These are phyloP conservation scores for Penicillium tannophilum DNA, from an alignment of 495 filamentous ascomycete species.

Conservation along the genomic window DNA sequence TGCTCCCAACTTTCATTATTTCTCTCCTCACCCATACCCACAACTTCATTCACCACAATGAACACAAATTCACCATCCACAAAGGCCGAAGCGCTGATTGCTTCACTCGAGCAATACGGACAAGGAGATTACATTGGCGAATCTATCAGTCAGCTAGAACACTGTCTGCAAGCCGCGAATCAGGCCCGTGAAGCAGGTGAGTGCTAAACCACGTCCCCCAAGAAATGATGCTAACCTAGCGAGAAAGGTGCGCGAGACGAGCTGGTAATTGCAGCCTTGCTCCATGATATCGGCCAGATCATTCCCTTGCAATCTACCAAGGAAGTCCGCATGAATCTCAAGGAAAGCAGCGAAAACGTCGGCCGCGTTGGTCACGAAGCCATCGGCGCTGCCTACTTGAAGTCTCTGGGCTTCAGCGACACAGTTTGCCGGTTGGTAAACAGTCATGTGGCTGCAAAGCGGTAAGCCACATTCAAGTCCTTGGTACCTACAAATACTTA, in stretches of 20 bases:
- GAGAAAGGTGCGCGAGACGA: slow-evolving; percentile 30
- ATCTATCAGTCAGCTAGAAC: slow-evolving; percentile 49
- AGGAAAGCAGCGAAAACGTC: slow-evolving; percentile 32
- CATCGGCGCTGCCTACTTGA: slow-evolving; percentile 44
- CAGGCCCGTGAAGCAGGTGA: slow-evolving; percentile 29
- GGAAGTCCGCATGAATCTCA: slow-evolving; percentile 34
- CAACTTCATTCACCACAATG: slow-evolving; percentile 8
- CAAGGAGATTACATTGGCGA: slow-evolving; percentile 45
- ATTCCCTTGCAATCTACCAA: slow-evolving; percentile 32
- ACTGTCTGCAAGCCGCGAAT: slow-evolving; percentile 47
- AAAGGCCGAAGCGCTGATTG: slow-evolving; percentile 25
- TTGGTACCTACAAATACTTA: neutral
- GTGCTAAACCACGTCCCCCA: neutral
- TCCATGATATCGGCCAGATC: slow-evolving; percentile 52
- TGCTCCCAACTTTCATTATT: neutral
- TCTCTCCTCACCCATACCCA: neutral
- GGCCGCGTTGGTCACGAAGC: slow-evolving; percentile 46
- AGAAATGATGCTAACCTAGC: slow-evolving; percentile 3
- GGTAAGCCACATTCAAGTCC: slow-evolving; percentile 26
- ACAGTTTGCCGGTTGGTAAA: slow-evolving; percentile 42
- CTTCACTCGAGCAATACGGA: slow-evolving; percentile 34
- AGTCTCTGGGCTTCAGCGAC: slow-evolving; percentile 39
- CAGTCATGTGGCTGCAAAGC: slow-evolving; percentile 48
- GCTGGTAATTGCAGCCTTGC: slow-evolving; percentile 42
- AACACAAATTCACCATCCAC: slow-evolving; percentile 10